phyloP scores from a whole-genome alignment of 129 eudicot genomes.

The Lonicera japonica region DNA sequence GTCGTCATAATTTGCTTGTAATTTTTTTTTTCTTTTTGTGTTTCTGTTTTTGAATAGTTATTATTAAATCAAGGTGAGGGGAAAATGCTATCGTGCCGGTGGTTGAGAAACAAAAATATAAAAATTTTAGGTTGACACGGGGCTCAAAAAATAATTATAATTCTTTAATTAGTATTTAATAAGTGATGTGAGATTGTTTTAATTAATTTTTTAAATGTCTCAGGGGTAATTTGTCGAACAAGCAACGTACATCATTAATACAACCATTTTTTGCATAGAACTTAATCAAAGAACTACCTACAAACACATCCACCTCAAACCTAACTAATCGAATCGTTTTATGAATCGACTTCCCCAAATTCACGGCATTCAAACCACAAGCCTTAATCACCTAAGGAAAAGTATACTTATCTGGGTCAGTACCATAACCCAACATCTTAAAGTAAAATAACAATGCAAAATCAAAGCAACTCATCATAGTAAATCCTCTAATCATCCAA shows the following conservation, averaged over 20 bases:
- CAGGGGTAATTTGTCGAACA: conserved; percentile 70
- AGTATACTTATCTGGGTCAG: conserved; percentile 69
- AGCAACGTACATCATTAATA: conserved; percentile 40
- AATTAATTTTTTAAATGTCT: too few relatives aligned
- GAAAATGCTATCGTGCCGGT: too few relatives aligned
- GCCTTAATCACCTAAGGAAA: conserved; percentile 78
- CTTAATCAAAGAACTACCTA: conserved; percentile 68
- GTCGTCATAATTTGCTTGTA: too few relatives aligned
- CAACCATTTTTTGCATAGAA: conserved; percentile 59
- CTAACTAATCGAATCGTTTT: conserved; percentile 34
- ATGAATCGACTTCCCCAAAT: conserved; percentile 44
- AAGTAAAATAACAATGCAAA: conserved; percentile 50
- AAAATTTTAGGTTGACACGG: too few relatives aligned
- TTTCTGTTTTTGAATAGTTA: too few relatives aligned
- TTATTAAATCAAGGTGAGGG: too few relatives aligned
- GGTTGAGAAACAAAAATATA: too few relatives aligned
- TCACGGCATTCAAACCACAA: conserved; percentile 45
- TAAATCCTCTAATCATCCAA: conserved; percentile 86
- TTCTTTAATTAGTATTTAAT: too few relatives aligned
- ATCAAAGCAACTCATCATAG: conserved; percentile 53
- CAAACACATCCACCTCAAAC: conserved; percentile 62
- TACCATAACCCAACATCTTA: conserved; percentile 63
- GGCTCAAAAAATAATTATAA: too few relatives aligned
- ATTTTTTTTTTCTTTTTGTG: too few relatives aligned
- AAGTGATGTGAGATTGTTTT: too few relatives aligned